These are phyloP conservation scores for Pythium folliculosum DNA, from an alignment of 352 stramenopile genomes.

Conservation along the genomic window DNA sequence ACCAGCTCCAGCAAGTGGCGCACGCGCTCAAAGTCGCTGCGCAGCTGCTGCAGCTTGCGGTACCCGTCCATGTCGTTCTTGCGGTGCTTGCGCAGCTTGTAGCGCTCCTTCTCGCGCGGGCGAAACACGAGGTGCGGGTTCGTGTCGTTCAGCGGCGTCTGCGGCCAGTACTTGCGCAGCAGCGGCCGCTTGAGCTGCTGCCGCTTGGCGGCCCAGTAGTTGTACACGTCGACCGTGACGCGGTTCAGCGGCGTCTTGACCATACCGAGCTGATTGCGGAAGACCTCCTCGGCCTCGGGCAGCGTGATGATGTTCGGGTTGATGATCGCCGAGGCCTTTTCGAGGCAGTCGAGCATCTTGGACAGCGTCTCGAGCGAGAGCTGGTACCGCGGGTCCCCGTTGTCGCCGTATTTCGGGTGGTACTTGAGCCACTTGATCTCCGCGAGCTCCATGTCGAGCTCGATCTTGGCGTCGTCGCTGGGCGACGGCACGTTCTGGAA, in stretches of 20 bases:
- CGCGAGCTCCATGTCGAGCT: slow-evolving; percentile 78
- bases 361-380: slow-evolving; percentile 63
- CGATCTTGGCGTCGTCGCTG: slow-evolving; percentile 52
- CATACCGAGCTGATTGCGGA: slow-evolving; percentile 61
- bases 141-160: slow-evolving; percentile 96
- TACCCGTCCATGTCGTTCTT: slow-evolving; percentile 97
- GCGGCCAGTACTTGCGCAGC: slow-evolving; percentile 94
- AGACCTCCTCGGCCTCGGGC: slow-evolving; percentile 73
- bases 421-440: slow-evolving; percentile 87
- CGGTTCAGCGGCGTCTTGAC: slow-evolving; percentile 73
- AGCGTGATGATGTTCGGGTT: slow-evolving; percentile 78
- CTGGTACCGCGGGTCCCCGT: slow-evolving; percentile 81
- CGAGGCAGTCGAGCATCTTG: slow-evolving; percentile 86
- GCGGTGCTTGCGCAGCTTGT: slow-evolving; percentile 95
- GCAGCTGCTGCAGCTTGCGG: slow-evolving; percentile 93
- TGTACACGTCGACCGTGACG: slow-evolving; percentile 88
- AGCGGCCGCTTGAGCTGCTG: slow-evolving; percentile 91
- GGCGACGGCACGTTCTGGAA: slow-evolving; percentile 66
- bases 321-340: slow-evolving; percentile 82
- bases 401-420: slow-evolving; percentile 81
- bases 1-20: slow-evolving; percentile 83
- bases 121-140: slow-evolving; percentile 99
- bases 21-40: slow-evolving; percentile 93
- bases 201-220: slow-evolving; percentile 96
- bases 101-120: slow-evolving; percentile 96